phyloP scores from a whole-genome alignment of 148 eudicot genomes.

The Rhododendron henanense region DNA sequence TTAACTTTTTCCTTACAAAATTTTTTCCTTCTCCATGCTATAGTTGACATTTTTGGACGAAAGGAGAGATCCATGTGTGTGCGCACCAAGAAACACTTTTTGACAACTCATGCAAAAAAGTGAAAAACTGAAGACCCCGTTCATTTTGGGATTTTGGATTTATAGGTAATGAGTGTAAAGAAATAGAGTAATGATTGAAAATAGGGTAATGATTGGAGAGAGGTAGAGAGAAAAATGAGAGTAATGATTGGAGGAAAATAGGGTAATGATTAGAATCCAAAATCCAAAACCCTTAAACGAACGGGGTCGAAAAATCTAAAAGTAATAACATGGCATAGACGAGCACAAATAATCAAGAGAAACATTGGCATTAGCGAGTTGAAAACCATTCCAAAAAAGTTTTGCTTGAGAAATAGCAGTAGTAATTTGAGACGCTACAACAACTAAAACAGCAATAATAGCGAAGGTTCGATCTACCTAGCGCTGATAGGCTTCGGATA shows the following conservation, averaged over 20 bases:
- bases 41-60: background rate
- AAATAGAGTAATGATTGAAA: too few species aligned
- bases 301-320: background rate
- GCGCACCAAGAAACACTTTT: background rate
- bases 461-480: constrained; percentile 46
- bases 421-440: background rate
- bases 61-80: background rate
- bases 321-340: background rate
- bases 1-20: background rate
- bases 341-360: background rate
- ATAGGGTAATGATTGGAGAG: too few species aligned
- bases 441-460: background rate
- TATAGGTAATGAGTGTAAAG: too few species aligned
- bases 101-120: background rate
- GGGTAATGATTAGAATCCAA: too few species aligned
- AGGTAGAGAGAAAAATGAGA: too few species aligned
- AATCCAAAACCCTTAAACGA: too few species aligned
- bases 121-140: background rate
- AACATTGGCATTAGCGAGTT: background rate
- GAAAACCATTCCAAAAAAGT: background rate
- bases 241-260: too few species aligned
- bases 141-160: too few species aligned
- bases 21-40: background rate
- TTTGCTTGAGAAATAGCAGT: background rate
- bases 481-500: constrained; percentile 82